Conservation (phyloP, 768 basidiomycete species). For the Wakefieldia striispora region DNA sequence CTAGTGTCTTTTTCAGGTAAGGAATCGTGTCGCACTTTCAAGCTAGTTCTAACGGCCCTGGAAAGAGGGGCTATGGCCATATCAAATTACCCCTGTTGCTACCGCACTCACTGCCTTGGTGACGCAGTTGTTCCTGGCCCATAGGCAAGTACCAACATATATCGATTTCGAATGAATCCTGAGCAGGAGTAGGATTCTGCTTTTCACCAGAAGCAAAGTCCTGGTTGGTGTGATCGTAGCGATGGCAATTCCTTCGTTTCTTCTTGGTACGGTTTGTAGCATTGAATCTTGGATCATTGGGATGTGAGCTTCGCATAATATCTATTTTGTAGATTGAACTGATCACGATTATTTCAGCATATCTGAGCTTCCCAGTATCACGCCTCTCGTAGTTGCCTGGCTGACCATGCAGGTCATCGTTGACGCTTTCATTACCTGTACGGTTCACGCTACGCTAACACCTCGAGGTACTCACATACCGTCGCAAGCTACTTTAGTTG, state of each 20-base stretch:
- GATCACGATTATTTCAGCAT: too few relatives aligned
- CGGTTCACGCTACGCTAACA: too few relatives aligned
- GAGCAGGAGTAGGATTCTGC: constrained; percentile 5
- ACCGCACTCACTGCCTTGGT: constrained; percentile 46
- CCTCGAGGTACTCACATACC: too few relatives aligned
- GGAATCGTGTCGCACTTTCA: background rate
- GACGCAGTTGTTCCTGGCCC: constrained; percentile 45
- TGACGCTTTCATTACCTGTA: too few relatives aligned
- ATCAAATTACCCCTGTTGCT: constrained; percentile 48
- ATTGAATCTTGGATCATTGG: constrained; percentile 42
- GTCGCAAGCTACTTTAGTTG: constrained; percentile 16
- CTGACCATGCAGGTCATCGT: constrained; percentile 43
- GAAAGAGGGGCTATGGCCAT: constrained; percentile 46
- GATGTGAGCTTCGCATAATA: constrained; percentile 37
- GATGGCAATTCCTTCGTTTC: constrained; percentile 39
- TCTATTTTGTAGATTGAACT: too few relatives aligned
- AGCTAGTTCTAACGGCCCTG: background rate
- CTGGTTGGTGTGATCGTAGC: constrained; percentile 34
- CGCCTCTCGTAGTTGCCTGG: constrained; percentile 46
- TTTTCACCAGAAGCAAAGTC: constrained; percentile 4
- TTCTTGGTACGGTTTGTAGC: constrained; percentile 45
- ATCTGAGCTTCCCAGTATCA: constrained; percentile 40
- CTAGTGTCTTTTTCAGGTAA: constrained; percentile 6
- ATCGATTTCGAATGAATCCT: background rate
- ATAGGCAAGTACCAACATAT: constrained; percentile 33